These are phyloP conservation scores for Aspergillus pseudotamarii DNA, from an alignment of 2,329 filamentous ascomycete genomes.

Conservation along the genomic window DNA sequence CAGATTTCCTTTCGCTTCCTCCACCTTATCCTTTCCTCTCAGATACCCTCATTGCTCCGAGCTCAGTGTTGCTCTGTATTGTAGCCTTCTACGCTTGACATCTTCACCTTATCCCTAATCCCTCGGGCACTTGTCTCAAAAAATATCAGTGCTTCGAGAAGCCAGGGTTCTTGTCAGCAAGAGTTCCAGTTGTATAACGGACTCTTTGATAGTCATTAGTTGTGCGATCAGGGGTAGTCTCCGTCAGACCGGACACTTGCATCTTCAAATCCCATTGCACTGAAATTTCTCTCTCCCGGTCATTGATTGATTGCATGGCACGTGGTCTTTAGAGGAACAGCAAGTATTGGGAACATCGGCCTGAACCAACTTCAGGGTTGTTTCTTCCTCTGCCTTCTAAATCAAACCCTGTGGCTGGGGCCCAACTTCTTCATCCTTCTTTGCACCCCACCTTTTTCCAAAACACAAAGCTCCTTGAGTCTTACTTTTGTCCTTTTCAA, in stretches of 20 bases:
- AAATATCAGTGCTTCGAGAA: background rate
- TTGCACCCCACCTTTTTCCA: background rate
- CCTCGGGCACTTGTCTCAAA: background rate
- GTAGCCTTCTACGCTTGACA: background rate
- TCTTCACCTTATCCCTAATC: background rate
- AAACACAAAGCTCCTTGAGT: background rate
- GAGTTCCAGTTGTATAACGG: background rate
- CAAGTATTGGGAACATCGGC: background rate
- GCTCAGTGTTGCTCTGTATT: background rate
- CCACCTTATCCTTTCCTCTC: background rate
- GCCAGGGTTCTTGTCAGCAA: background rate
- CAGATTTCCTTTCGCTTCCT: background rate
- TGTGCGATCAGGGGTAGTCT: background rate
- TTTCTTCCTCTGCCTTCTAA: background rate
- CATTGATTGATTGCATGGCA: background rate
- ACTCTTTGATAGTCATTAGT: background rate
- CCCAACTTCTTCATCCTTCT: background rate
- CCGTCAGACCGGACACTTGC: background rate
- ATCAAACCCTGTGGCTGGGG: background rate
- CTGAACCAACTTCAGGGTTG: background rate
- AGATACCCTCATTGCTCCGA: background rate
- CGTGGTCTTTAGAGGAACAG: background rate
- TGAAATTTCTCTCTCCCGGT: background rate
- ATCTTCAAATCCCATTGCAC: background rate
- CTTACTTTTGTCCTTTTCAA: slow-evolving; percentile 22